Base-by-base conservation (phyloP, 495 filamentous ascomycete species). In the Talaromyces borbonicus region DNA sequence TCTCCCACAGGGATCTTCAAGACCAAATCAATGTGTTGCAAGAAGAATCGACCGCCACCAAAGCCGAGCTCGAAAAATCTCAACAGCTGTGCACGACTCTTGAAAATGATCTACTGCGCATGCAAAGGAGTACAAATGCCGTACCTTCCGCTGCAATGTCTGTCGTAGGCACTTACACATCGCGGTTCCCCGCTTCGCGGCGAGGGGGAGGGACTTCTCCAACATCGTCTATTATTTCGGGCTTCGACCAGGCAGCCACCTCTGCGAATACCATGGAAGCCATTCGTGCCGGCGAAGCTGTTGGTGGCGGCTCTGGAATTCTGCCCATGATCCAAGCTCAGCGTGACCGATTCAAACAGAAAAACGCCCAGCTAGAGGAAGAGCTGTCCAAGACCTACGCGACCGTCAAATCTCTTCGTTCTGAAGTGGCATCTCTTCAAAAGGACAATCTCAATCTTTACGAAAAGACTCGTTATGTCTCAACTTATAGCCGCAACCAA, bases 271-370 rank as follows among this genome's bases (percentile, higher is more conserved):
- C 70, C 1, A 71, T 81, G 58, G 74, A 79, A 22, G 62, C 75
- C 35, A 71, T 78, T 43, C 74, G 73, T 52, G 74, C 78, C 20
- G 80, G 83, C 5, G 85, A 90, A 54, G 69, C 82, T 7, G 77
- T 84, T 12, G 87, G 87, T 7, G 87, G 85, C 41, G 87, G 87
- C 22, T 87, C 85, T 2, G 89, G 89, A 15, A 94, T 99, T 49
- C 70, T 99, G 20, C 92, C 93, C 20, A 99, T 99, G 92, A 83
- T 99, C 47, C 93, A 92, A 38, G 92, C 92, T 15, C 92, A 99
- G 61, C 82, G 92, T 49, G 92, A 99, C 63, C 85, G 92, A 32
- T 99, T 99, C 77, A 97, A 95, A 72, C 87, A 94, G 72, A 83
- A 88, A 52, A 97, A 94, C 49, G 64, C 81, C 1, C 86, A 97